Base-by-base conservation (phyloP, 2,329 filamentous ascomycete genomes). In the Botrytis paeoniae region DNA sequence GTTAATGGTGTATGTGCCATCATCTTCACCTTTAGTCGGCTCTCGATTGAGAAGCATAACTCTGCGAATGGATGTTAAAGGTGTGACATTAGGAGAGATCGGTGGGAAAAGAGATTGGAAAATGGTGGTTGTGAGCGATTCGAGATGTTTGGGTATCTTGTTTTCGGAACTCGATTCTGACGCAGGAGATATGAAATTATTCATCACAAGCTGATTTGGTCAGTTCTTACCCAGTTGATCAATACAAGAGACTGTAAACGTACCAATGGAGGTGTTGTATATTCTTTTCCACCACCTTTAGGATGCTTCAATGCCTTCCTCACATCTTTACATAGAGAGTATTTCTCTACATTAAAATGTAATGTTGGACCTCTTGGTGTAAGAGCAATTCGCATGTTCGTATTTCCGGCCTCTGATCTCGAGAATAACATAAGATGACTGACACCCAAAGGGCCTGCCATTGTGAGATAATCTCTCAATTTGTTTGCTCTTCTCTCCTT, bases 51-150 rank as follows among this genome's bases (percentile, higher is more conserved):
- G 84, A 32, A 99, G 88, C 72, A 99, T 88, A 0, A 98, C 93
- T 80, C 96, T 90, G 76, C 93, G 92, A 81, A 99, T 98, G n/a
- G 94, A 94, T 78, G 93, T 92, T 51, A 99, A 87, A 1, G 96
- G 94, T 2, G 94, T 97, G 43, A 89, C 89, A 82, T 97, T 94
- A 0, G 96, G 96, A 78, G 96, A 96, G 82, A 99, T 98, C 1
- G 95, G 93, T 6, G 96, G 95, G 80, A 99, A 98, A 51, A 99
- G 89, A 12, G 94, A 97, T 82, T 98, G 95, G 84, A 98, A 99
- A 79, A 98, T 91, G 63, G 94, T 97, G 3, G 95, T 98, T 4
- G 94, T 91, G 45, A 99, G 90, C 37, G 92, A 92, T 83, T 99
- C 96, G 80, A 99, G 92, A 78, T 98, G 95, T 81, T 94, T 97